A percentile compares a stretch with the other conserved stretches of the same genome.
These are phyloP conservation scores for Ramularia endophylla DNA, from an alignment of 2,329 filamentous ascomycete species.

Conservation along the genomic window DNA sequence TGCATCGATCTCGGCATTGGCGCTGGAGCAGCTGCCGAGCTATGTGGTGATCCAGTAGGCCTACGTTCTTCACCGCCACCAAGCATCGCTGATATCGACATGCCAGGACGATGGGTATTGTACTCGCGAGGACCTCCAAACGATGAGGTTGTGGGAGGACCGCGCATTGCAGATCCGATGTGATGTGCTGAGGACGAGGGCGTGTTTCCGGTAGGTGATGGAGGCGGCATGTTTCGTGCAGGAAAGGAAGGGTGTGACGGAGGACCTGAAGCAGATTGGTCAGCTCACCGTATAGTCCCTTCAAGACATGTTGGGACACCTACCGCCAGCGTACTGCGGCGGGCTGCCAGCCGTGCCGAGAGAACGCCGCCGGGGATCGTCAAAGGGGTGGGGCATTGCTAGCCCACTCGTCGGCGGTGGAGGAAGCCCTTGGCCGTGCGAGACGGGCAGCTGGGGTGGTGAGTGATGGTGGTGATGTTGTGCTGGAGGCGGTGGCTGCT, in stretches of 20 bases:
- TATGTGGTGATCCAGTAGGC: constrained; percentile 29
- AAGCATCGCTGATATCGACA: constrained; percentile 70
- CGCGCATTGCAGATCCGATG: constrained; percentile 32
- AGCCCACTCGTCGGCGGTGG: constrained; percentile 24
- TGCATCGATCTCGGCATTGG: constrained; percentile 39
- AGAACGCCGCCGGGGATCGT: constrained; percentile 39
- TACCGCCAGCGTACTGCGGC: constrained; percentile 26
- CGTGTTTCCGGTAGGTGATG: constrained; percentile 43
- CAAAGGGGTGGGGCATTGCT: constrained; percentile 37
- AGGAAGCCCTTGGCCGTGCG: constrained; percentile 18
- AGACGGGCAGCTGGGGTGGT: constrained; percentile 14
- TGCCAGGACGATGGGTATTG: constrained; percentile 55
- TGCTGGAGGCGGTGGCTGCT: neutral
- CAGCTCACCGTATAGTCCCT: constrained; percentile 2
- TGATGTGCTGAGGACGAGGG: constrained; percentile 33
- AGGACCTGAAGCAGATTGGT: constrained; percentile 16
- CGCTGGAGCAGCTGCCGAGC: constrained; percentile 21
- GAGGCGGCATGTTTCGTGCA: constrained; percentile 44
- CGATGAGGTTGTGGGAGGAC: constrained; percentile 39
- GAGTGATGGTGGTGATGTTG: constrained; percentile 10
- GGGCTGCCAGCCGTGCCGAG: constrained; percentile 35
- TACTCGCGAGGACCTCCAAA: constrained; percentile 52
- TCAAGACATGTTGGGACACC: too few species aligned
- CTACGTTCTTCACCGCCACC: constrained; percentile 38
- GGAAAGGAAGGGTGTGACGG: constrained; percentile 37